Conservation (phyloP, 2,329 filamentous ascomycete genomes). For the Cladosporium halotolerans region DNA sequence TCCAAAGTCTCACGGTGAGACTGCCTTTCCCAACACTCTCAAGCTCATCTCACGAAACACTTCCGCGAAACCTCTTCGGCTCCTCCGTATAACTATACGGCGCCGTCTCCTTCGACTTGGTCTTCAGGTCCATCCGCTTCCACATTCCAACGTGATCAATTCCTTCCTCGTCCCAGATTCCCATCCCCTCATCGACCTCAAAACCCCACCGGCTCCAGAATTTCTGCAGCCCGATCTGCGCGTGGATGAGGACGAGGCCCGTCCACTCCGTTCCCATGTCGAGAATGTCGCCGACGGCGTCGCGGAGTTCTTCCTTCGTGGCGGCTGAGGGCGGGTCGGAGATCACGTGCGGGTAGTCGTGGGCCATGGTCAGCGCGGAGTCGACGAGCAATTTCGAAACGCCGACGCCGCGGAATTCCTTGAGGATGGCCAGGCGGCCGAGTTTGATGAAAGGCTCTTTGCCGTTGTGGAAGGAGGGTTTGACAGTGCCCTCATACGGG, state of each 20-base stretch:
- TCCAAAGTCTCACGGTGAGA: too few species aligned
- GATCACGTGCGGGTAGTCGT: slow-evolving; percentile 48
- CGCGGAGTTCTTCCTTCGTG: slow-evolving; percentile 28
- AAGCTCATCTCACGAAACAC: neutral
- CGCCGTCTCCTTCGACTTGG: slow-evolving; percentile 2
- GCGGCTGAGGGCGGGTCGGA: slow-evolving; percentile 30
- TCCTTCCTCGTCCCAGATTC: slow-evolving; percentile 75
- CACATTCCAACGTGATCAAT: slow-evolving; percentile 86
- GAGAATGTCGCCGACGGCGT: slow-evolving; percentile 18
- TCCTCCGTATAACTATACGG: slow-evolving; percentile 9
- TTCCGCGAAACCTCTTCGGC: slow-evolving; percentile 9
- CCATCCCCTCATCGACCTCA: slow-evolving; percentile 63
- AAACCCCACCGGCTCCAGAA: slow-evolving; percentile 72
- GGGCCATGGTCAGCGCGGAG: slow-evolving; percentile 62
- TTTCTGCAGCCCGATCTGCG: slow-evolving; percentile 59
- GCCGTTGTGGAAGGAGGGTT: slow-evolving; percentile 51
- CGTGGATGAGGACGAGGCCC: slow-evolving; percentile 72
- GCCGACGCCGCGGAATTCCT: slow-evolving; percentile 42
- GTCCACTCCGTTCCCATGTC: slow-evolving; percentile 52
- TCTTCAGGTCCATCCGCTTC: slow-evolving; percentile 35
- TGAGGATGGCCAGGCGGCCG: slow-evolving; percentile 66
- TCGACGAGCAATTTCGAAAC: slow-evolving; percentile 62
- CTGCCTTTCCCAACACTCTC: too few species aligned
- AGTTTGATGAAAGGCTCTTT: slow-evolving; percentile 76
- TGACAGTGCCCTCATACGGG: slow-evolving; percentile 19